phyloP scores from a whole-genome alignment of 257 asterid species.

The Thymus mandschuricus region DNA sequence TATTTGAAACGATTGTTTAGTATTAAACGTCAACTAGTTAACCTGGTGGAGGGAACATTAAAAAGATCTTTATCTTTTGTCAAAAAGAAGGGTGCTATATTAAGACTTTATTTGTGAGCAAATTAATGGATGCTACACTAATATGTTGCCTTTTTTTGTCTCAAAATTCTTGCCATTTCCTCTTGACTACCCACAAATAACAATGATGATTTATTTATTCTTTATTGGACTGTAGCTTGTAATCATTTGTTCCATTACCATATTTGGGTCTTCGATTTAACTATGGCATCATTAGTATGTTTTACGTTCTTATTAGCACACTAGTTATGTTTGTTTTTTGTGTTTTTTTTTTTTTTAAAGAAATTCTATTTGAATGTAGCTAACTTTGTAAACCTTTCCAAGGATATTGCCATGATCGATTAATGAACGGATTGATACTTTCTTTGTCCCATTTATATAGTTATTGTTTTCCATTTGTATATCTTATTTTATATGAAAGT shows the following conservation, averaged over 20 bases:
- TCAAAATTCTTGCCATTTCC: not conserved
- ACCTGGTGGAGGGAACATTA: not conserved
- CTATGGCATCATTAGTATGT: not conserved
- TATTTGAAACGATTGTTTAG: not conserved
- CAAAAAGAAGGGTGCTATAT: too few species aligned
- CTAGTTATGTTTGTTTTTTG: too few species aligned
- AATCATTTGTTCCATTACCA: constrained; percentile 10
- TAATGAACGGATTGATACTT: too few species aligned
- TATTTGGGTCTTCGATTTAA: not conserved
- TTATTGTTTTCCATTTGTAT: too few species aligned
- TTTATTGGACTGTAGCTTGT: not conserved
- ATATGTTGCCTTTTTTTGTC: not conserved
- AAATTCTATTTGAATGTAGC: too few species aligned
- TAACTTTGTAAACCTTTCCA: too few species aligned
- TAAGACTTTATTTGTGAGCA: too few species aligned
- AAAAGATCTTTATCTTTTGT: not conserved
- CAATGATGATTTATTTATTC: not conserved
- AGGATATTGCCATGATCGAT: too few species aligned
- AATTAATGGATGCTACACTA: not conserved
- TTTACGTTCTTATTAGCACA: too few species aligned
- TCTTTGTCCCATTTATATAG: too few species aligned
- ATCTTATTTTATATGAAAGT: too few species aligned
- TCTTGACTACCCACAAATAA: not conserved
- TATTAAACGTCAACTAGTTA: not conserved
- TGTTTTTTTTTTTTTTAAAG: too few species aligned